These are phyloP conservation scores for Sphaerosporella brunnea DNA, from an alignment of 495 filamentous ascomycete genomes.

Conservation along the genomic window DNA sequence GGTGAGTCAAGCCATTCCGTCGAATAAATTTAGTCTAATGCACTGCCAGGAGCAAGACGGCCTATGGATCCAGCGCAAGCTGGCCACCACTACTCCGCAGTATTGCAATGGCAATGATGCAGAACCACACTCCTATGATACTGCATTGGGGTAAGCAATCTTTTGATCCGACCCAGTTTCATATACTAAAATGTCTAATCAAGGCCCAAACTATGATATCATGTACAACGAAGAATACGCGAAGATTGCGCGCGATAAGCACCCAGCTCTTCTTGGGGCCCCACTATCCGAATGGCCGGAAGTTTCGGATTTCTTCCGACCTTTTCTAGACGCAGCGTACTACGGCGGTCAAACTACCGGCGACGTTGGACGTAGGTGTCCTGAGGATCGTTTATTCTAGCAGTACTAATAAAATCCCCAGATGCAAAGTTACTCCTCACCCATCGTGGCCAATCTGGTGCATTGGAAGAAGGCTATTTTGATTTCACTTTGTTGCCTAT, in stretches of 20 bases:
- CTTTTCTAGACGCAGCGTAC: slow-evolving; percentile 15
- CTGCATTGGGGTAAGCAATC: slow-evolving; percentile 24
- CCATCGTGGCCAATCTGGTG: slow-evolving; percentile 5
- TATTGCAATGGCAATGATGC: slow-evolving; percentile 18
- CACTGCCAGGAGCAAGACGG: too few relatives aligned
- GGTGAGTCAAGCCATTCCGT: too few relatives aligned
- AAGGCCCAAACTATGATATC: slow-evolving; percentile 11
- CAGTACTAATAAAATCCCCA: slow-evolving; percentile 5
- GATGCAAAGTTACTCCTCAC: slow-evolving; percentile 15
- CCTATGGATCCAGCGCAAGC: slow-evolving; percentile 10
- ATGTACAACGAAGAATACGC: slow-evolving; percentile 19
- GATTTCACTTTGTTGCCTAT: slow-evolving; percentile 18
- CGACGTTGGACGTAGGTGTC: neutral
- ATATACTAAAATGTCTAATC: too few relatives aligned
- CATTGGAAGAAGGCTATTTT: slow-evolving; percentile 16
- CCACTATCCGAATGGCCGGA: slow-evolving; percentile 19
- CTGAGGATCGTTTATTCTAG: neutral
- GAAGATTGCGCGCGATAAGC: slow-evolving; percentile 14
- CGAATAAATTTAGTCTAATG: too few relatives aligned
- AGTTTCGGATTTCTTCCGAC: slow-evolving; percentile 13
- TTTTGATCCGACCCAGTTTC: too few relatives aligned
- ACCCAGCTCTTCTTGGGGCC: slow-evolving; percentile 19
- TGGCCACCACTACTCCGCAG: slow-evolving; percentile 13
- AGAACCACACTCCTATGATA: slow-evolving; percentile 14
- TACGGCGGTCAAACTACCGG: slow-evolving; percentile 9